Evolutionary conservation across 73 alveolate species (phyloP).

Genomic region (Paramecium primaurelia): DNA sequence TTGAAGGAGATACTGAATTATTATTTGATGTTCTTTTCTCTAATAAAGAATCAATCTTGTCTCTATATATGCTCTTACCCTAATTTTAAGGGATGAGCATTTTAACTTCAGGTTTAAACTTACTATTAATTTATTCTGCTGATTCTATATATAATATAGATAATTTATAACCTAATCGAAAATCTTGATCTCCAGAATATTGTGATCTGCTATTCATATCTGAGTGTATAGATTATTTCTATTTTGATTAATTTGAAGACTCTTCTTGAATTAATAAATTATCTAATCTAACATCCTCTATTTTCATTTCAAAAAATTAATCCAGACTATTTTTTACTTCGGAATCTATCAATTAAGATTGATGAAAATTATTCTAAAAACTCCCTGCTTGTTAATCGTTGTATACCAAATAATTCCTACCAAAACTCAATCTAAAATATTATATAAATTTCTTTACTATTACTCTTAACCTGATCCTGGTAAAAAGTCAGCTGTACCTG

Average conservation of each 20-base stretch:
- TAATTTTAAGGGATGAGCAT: neutral
- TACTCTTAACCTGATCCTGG: neutral
- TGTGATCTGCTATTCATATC: neutral
- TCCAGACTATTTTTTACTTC: neutral
- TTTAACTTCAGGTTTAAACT: slow-evolving; percentile 37
- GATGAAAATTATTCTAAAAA: neutral
- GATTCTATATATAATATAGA: neutral
- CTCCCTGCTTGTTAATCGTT: neutral
- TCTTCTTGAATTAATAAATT: neutral
- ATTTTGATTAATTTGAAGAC: neutral
- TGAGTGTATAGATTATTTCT: neutral
- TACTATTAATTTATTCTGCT: slow-evolving; percentile 7
- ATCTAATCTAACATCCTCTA: neutral
- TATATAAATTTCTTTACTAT: neutral
- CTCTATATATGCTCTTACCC: slow-evolving; percentile 37
- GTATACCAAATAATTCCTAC: neutral
- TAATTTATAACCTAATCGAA: neutral
- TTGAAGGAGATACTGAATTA: slow-evolving; percentile 4
- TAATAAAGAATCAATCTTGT: neutral
- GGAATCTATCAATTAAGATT: neutral
- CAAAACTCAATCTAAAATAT: neutral
- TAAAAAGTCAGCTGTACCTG: slow-evolving; percentile 6
- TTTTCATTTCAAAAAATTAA: slow-evolving; percentile 23
- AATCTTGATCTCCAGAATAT: neutral
- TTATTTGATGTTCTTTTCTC: slow-evolving; percentile 13